These are phyloP conservation scores for Spathaspora sp. DNA, from an alignment of 805 yeast genomes.

Conservation along the genomic window DNA sequence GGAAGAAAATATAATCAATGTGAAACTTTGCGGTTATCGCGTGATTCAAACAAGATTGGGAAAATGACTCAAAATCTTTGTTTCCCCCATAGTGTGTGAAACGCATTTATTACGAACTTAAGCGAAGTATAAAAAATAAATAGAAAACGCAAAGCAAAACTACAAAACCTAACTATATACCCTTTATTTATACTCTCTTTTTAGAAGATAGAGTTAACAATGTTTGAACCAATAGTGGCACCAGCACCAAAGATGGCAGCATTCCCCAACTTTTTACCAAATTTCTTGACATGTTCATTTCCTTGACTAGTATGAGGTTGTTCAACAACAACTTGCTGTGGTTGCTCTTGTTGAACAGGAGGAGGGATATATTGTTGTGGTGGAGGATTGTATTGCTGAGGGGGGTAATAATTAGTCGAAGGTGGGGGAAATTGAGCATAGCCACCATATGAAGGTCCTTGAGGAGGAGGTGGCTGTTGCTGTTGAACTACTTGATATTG, in stretches of 20 bases:
- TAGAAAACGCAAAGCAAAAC: background rate
- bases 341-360: conserved; percentile 22
- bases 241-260: conserved; percentile 98
- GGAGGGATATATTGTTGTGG: conserved; percentile 12
- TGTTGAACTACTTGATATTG: conserved; percentile 12
- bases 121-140: too few relatives aligned
- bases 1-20: background rate
- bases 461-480: conserved; percentile 9
- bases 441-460: conserved; percentile 27
- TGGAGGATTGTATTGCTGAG: conserved; percentile 17
- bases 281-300: conserved; percentile 46
- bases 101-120: too few relatives aligned
- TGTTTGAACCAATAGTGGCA: conserved; percentile 83
- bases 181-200: background rate
- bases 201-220: conserved; percentile 70
- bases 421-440: conserved; percentile 51
- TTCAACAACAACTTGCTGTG: conserved; percentile 17
- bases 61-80: background rate
- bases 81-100: background rate
- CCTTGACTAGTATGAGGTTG: conserved; percentile 17
- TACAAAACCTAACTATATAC: background rate
- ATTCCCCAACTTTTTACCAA: conserved; percentile 80
- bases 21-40: background rate
- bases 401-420: conserved; percentile 45
- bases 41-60: background rate